Evolutionary conservation across 306 rosid genomes (phyloP), one percentile per base, ranked within the genome.

Genomic region (Inga oerstediana): DNA sequence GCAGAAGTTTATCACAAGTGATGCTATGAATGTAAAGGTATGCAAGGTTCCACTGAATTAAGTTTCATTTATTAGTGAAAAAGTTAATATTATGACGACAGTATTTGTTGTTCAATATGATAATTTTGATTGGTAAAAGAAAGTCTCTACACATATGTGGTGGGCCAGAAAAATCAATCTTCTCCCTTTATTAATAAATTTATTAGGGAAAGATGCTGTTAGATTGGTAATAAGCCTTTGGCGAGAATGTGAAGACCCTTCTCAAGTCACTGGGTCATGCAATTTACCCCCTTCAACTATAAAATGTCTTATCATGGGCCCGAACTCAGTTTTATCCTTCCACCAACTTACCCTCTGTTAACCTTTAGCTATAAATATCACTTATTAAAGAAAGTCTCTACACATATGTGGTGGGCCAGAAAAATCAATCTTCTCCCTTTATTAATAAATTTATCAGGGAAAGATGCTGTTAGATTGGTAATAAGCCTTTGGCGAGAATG

Each of bases 1-100:
- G 84, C 99, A 95, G 81, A 95, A 91, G 82, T 95, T 92, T 84
- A 85, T 95, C 72, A 77, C 92, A 81, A 88, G 91, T 44, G 97
- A 95, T 62, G 59, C 90, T 79, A 32, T 95, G 76, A 92, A 82
- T 65, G 87, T 96, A 59, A 91, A 92, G 99, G 99, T 96, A 83
- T 76, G 83, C n/a, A 72, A 20, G 79, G 35, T 67, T 78, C 62
- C 30, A 74, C 74, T 77, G 27, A 80, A 83, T 39, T 70, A 34
- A 77, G 73, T 48, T 14, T 65, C 84, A 17, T 82, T 65, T 16
- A 27, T 72, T 61, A 54, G 12, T 69, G 71, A 78, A 65, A 45
- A 68, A 37, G 52, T 74, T 70, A 68, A 44, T 43, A 72, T 37
- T 71, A 61, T 51, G 77, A 46, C 58, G 59, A 52, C 35, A 75